Conservation (phyloP, 495 filamentous ascomycete species). For the Penicillium longicatenatum region DNA sequence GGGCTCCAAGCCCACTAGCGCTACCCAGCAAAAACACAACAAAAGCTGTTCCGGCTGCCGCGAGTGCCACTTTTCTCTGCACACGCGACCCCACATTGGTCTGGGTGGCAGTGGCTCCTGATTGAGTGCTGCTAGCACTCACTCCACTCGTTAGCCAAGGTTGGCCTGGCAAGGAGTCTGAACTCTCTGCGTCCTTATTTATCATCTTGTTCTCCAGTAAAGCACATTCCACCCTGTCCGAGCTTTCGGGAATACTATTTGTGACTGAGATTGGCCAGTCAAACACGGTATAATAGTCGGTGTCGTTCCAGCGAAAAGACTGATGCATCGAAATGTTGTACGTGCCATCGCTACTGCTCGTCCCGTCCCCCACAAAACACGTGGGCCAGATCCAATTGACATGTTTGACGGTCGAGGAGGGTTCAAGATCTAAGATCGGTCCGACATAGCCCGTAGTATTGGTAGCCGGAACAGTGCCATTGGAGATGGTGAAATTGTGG, state of each 20-base stretch:
- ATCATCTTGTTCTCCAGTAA: constrained; percentile 23
- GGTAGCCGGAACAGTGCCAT: constrained; percentile 49
- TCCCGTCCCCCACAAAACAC: constrained; percentile 62
- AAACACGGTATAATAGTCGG: constrained; percentile 67
- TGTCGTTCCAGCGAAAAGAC: constrained; percentile 62
- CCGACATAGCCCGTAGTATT: constrained; percentile 58
- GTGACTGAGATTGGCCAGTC: constrained; percentile 66
- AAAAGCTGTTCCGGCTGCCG: constrained; percentile 10
- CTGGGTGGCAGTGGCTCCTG: constrained; percentile 5
- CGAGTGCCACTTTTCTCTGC: constrained; percentile 7
- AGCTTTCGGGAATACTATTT: constrained; percentile 53
- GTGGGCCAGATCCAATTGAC: constrained; percentile 69
- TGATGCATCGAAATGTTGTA: constrained; percentile 69
- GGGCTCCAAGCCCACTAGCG: constrained; percentile 1
- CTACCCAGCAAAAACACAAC: constrained; percentile 1
- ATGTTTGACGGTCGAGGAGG: constrained; percentile 67
- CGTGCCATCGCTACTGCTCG: constrained; percentile 19
- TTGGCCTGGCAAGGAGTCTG: constrained; percentile 22
- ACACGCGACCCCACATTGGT: constrained; percentile 3
- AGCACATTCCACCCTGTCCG: constrained; percentile 21
- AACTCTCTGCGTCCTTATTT: constrained; percentile 18
- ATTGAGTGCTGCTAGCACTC: constrained; percentile 12
- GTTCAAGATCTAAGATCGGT: constrained; percentile 61
- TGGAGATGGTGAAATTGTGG: constrained; percentile 69
- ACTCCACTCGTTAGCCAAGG: constrained; percentile 20